Conservation (phyloP, 257 asterid genomes). For the Craterostigma plantagineum region DNA sequence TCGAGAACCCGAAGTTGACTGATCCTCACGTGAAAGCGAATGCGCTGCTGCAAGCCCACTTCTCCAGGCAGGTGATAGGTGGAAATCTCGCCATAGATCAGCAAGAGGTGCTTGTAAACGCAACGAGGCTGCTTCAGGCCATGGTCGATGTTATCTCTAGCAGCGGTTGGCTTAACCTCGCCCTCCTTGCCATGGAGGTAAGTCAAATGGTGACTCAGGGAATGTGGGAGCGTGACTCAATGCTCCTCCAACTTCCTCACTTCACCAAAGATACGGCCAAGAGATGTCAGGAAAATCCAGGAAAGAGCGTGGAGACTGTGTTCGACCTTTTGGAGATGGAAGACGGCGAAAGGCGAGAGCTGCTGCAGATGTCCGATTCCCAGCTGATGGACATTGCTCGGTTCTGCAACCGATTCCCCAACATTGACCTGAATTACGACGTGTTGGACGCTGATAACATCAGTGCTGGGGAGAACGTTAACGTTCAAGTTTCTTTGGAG, state of each 20-base stretch:
- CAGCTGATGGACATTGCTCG: conserved; percentile 44
- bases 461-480: conserved; percentile 22
- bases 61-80: conserved; percentile 31
- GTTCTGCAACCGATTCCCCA: conserved; percentile 37
- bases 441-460: conserved; percentile 18
- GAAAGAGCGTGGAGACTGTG: conserved; percentile 24
- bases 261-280: conserved; percentile 37
- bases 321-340: conserved; percentile 44
- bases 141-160: conserved; percentile 57
- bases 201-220: conserved; percentile 55
- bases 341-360: conserved; percentile 39
- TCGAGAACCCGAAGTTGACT: conserved; percentile 27
- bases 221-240: conserved; percentile 55
- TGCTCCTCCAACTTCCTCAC: conserved; percentile 45
- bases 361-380: conserved; percentile 32
- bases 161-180: conserved; percentile 42
- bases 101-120: conserved; percentile 33
- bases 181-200: conserved; percentile 44
- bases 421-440: conserved; percentile 32
- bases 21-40: conserved; percentile 44
- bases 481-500: conserved; percentile 25
- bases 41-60: conserved; percentile 37
- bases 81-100: conserved; percentile 42
- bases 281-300: conserved; percentile 33
- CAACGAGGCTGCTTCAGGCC: conserved; percentile 45